These are phyloP conservation scores for Fraxinus greggii DNA, from an alignment of 305 asterid genomes.

Conservation along the genomic window DNA sequence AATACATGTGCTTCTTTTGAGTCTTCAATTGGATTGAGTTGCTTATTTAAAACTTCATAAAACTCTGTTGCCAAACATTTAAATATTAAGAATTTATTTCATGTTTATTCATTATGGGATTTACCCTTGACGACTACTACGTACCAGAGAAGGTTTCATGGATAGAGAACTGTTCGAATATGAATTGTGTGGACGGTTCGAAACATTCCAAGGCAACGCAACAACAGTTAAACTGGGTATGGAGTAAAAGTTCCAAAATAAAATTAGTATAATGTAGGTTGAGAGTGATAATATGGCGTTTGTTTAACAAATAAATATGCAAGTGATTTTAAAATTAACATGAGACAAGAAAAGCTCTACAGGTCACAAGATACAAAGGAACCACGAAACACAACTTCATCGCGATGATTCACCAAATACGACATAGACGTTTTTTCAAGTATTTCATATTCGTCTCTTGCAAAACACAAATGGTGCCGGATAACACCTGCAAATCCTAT, in stretches of 20 bases:
- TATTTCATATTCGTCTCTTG: slow-evolving; percentile 30
- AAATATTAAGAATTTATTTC: neutral
- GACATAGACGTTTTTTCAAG: slow-evolving; percentile 17
- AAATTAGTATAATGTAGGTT: neutral
- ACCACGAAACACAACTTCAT: slow-evolving; percentile 27
- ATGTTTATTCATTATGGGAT: neutral
- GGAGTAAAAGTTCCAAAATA: neutral
- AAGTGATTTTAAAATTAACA: slow-evolving; percentile 16
- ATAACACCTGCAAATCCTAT: slow-evolving; percentile 41
- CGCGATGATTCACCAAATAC: slow-evolving; percentile 40
- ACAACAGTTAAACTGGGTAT: neutral
- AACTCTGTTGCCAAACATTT: neutral
- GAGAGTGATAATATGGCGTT: neutral
- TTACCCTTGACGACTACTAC: neutral
- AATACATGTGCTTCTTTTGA: neutral
- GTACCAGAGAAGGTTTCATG: neutral
- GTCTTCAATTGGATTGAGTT: neutral
- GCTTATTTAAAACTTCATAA: neutral
- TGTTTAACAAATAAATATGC: slow-evolving; percentile 12
- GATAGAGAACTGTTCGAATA: neutral
- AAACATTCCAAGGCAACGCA: neutral
- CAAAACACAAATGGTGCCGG: slow-evolving; percentile 41
- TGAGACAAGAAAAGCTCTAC: slow-evolving; percentile 33
- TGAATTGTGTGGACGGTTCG: neutral
- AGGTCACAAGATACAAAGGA: slow-evolving; percentile 32